Evolutionary conservation across 2,329 filamentous ascomycete species (phyloP).

Genomic region (Graphium sp.): DNA sequence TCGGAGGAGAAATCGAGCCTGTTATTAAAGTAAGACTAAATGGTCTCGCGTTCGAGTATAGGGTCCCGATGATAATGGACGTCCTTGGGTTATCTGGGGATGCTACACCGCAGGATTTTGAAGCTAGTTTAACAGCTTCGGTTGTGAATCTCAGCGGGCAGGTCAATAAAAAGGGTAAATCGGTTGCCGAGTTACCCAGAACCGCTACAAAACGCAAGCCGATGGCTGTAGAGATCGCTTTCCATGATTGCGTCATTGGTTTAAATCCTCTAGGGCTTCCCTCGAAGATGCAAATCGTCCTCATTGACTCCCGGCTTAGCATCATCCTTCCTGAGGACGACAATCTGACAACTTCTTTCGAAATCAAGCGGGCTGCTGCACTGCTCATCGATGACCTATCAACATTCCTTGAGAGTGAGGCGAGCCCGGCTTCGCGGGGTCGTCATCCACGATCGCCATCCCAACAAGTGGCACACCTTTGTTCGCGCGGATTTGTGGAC

Average conservation of each 20-base stretch:
- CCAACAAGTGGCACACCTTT: constrained; percentile 35
- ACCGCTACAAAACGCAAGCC: constrained; percentile 36
- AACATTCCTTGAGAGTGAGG: constrained; percentile 11
- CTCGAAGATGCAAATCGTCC: constrained; percentile 62
- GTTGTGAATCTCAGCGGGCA: constrained; percentile 60
- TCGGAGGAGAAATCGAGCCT: constrained; percentile 89
- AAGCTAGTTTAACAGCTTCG: constrained; percentile 60
- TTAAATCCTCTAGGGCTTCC: constrained; percentile 62
- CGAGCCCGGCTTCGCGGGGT: constrained; percentile 5
- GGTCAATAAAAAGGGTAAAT: constrained; percentile 15
- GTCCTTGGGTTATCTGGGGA: constrained; percentile 54
- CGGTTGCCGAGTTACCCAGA: constrained; percentile 9
- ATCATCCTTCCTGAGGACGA: constrained; percentile 49
- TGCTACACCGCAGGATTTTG: constrained; percentile 54
- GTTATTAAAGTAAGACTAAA: constrained; percentile 76
- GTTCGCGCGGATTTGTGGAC: constrained; percentile 61
- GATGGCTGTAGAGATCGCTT: constrained; percentile 53
- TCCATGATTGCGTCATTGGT: constrained; percentile 69
- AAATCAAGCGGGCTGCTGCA: constrained; percentile 66
- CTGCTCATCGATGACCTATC: constrained; percentile 68
- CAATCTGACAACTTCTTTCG: constrained; percentile 44
- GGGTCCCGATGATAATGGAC: constrained; percentile 67
- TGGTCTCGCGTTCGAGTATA: constrained; percentile 77
- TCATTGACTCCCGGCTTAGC: constrained; percentile 63
- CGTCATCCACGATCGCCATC: constrained; percentile 8